Evolutionary conservation across 768 basidiomycete genomes (phyloP), one percentile per base, ranked within the genome.

Genomic region (Rhizopogon vesiculosus): DNA sequence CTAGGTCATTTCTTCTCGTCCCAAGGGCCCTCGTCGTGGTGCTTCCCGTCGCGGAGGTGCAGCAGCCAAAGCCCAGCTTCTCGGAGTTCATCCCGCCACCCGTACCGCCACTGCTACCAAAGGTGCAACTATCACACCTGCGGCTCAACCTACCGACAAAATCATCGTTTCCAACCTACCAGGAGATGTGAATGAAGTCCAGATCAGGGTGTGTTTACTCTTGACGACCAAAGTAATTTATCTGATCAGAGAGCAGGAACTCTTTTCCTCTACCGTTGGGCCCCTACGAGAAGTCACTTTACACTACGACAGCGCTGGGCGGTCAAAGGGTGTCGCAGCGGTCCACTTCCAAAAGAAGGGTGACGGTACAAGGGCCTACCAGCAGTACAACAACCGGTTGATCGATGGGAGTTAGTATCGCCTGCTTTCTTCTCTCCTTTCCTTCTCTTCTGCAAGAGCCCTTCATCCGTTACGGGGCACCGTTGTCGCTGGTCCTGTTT

Each of bases 401-500:
- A 95, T 99, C 85, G 97, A 99, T 88, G 93, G 94, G 79, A 97
- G 97, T 99, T 90, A 93, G 97, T 98, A 90, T 81, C 84, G 77
- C 76, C 66, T 68, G 67, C 63, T 71, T 74, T 60, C 59, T 49
- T 49, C 54, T 58, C 58, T 63, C 61, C 62, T 70, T 74, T 71
- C 63, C 69, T 64, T 59, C 50, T 61, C 44, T 70, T 57, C 28
- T 58, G n/a, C 57, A 58, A 64, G 55, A 62, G 53, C 44, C 51
- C 25, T 56, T 56, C 60, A 56, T 56, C 55, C 50, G 41, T 50
- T 59, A 51, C 53, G 57, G 60, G 59, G 61, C 59, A 55, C 41
- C 55, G 59, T 61, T 61, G 45, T 64, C 57, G 60, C 60, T 48
- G 60, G 57, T 61, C 45, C 58, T 62, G 57, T 61, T 57, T 53